These are phyloP conservation scores for Ophiocordyceps camponoti-leonardi DNA, from an alignment of 2,329 filamentous ascomycete genomes.

Conservation along the genomic window DNA sequence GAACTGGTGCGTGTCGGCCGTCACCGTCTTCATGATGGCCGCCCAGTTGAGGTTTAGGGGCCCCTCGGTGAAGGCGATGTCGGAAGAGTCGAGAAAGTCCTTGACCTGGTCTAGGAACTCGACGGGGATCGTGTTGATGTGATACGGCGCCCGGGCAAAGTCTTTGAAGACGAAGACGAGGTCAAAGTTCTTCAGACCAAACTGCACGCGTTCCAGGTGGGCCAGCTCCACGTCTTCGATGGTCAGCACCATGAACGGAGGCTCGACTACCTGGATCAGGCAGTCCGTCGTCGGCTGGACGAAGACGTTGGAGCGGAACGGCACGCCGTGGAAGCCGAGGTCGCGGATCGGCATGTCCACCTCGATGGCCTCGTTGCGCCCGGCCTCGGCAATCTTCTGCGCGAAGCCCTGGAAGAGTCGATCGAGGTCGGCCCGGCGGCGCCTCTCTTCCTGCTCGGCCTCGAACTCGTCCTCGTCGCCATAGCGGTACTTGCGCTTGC, in stretches of 20 bases:
- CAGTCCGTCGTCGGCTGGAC: slow-evolving; percentile 95
- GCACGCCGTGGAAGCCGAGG: slow-evolving; percentile 91
- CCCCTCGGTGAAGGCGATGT: slow-evolving; percentile 87
- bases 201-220: slow-evolving; percentile 88
- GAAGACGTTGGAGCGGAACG: slow-evolving; percentile 86
- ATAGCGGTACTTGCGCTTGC: slow-evolving; percentile 93
- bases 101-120: slow-evolving; percentile 91
- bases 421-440: slow-evolving; percentile 80
- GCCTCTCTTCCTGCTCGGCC: slow-evolving; percentile 90
- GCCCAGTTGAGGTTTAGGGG: slow-evolving; percentile 97
- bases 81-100: slow-evolving; percentile 91
- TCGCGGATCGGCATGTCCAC: slow-evolving; percentile 96
- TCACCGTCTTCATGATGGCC: slow-evolving; percentile 98
- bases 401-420: slow-evolving; percentile 92
- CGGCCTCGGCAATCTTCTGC: slow-evolving; percentile 93
- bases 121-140: slow-evolving; percentile 96
- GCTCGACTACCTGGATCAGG: slow-evolving; percentile 89
- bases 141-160: slow-evolving; percentile 74
- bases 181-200: slow-evolving; percentile 97
- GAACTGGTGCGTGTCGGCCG: slow-evolving; percentile 83
- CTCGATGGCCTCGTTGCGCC: slow-evolving; percentile 74
- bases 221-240: slow-evolving; percentile 93
- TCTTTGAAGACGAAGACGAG: slow-evolving; percentile 98
- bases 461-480: slow-evolving; percentile 98
- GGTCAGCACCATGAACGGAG: slow-evolving; percentile 89